Evolutionary conservation across 495 filamentous ascomycete genomes (phyloP).

Genomic region (Talaromyces borbonicus): DNA sequence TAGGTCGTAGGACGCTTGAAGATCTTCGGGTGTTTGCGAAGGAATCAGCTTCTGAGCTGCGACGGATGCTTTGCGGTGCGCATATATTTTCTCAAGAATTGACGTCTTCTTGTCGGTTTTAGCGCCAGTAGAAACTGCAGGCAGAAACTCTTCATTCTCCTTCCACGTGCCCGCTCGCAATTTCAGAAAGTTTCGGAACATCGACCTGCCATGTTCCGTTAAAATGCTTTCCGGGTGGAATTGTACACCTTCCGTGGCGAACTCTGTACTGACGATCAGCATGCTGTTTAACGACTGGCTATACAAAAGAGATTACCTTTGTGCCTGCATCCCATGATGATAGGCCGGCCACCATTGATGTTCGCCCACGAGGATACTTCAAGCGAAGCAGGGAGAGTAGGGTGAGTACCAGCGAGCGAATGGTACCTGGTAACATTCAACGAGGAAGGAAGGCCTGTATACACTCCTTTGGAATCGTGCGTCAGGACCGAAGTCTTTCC

Average conservation of each 20-base stretch:
- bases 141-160: slow-evolving; percentile 42
- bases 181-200: slow-evolving; percentile 85
- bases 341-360: slow-evolving; percentile 51
- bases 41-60: slow-evolving; percentile 77
- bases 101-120: slow-evolving; percentile 54
- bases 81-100: slow-evolving; percentile 88
- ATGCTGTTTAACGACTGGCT: background rate
- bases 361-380: slow-evolving; percentile 86
- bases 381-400: slow-evolving; percentile 75
- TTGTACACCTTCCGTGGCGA: slow-evolving; percentile 67
- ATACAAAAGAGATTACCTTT: slow-evolving; percentile 36
- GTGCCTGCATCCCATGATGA: slow-evolving; percentile 97
- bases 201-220: slow-evolving; percentile 73
- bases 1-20: slow-evolving; percentile 80
- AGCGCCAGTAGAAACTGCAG: slow-evolving; percentile 8
- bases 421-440: slow-evolving; percentile 92
- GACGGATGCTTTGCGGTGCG: slow-evolving; percentile 66
- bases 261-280: background rate
- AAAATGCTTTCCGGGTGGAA: slow-evolving; percentile 98
- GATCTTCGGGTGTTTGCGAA: slow-evolving; percentile 69
- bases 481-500: slow-evolving; percentile 88
- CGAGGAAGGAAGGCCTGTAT: slow-evolving; percentile 62
- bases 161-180: slow-evolving; percentile 86
- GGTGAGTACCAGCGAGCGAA: slow-evolving; percentile 86
- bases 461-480: slow-evolving; percentile 85